Evolutionary conservation across 257 asterid genomes (phyloP).

Genomic region (Forsythia suspensa): DNA sequence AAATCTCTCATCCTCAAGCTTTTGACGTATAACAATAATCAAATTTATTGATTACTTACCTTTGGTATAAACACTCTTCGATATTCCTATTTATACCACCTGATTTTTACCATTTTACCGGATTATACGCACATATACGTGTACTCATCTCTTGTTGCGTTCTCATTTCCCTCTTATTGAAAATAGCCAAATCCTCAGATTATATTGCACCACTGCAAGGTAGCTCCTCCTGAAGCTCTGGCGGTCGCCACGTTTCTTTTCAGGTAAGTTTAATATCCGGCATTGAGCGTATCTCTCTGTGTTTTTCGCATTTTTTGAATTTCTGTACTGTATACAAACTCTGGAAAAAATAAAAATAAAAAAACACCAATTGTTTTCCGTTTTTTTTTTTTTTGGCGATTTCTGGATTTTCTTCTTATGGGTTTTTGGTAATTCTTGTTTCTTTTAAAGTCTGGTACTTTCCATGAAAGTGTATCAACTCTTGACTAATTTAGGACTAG

Average conservation of each 20-base stretch:
- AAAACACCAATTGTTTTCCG: neutral
- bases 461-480: neutral
- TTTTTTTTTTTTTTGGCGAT: neutral
- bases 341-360: neutral
- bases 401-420: neutral
- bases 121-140: neutral
- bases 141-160: neutral
- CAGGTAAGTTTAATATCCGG: constrained; percentile 26
- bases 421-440: neutral
- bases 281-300: neutral
- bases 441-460: neutral
- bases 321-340: constrained; percentile 21
- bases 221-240: constrained; percentile 22
- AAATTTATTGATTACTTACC: neutral
- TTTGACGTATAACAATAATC: neutral
- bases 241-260: constrained; percentile 22
- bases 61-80: neutral
- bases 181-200: constrained; percentile 24
- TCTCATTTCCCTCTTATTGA: neutral
- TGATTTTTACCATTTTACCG: neutral
- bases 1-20: neutral
- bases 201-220: constrained; percentile 2
- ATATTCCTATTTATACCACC: neutral
- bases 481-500: neutral
- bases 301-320: neutral